Evolutionary conservation across 257 asterid species (phyloP).

Genomic region (Fraxinus pennsylvanica): DNA sequence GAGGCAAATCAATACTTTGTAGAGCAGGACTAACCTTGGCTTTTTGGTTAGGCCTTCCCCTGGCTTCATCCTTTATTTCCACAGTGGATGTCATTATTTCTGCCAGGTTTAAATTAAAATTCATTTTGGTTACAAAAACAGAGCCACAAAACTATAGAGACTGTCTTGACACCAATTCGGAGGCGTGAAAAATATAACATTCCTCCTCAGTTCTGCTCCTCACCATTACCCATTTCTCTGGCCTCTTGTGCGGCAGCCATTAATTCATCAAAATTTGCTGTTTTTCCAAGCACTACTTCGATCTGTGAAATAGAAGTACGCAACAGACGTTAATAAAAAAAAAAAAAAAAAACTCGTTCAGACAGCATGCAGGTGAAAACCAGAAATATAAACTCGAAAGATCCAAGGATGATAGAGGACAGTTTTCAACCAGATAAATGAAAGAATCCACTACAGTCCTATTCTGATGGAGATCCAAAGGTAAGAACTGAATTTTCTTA

Average conservation of each 20-base stretch:
- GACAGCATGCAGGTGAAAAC: neutral
- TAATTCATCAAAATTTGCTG: constrained; percentile 66
- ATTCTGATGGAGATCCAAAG: neutral
- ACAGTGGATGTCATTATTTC: constrained; percentile 84
- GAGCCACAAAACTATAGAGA: constrained; percentile 17
- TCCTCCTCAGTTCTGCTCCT: constrained; percentile 34
- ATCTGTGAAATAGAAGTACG: constrained; percentile 51
- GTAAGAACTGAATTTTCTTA: neutral
- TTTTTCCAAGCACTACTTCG: constrained; percentile 68
- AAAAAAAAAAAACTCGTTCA: neutral
- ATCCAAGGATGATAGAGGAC: neutral
- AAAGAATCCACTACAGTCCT: neutral
- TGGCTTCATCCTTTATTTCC: constrained; percentile 75
- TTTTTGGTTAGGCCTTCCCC: constrained; percentile 77
- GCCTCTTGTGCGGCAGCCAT: constrained; percentile 61
- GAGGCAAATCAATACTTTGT: neutral
- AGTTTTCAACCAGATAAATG: neutral
- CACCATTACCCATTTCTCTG: constrained; percentile 43
- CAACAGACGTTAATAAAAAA: neutral
- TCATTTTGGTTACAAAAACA: constrained; percentile 14
- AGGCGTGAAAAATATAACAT: neutral
- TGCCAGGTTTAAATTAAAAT: constrained; percentile 26
- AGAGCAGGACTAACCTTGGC: constrained; percentile 58
- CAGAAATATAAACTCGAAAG: neutral
- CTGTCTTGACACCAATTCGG: constrained; percentile 5